Evolutionary conservation across 78 protist genomes (phyloP), one percentile per base, ranked within the genome.

Genomic region (slime mould (Dictyostelium discoideum)): DNA sequence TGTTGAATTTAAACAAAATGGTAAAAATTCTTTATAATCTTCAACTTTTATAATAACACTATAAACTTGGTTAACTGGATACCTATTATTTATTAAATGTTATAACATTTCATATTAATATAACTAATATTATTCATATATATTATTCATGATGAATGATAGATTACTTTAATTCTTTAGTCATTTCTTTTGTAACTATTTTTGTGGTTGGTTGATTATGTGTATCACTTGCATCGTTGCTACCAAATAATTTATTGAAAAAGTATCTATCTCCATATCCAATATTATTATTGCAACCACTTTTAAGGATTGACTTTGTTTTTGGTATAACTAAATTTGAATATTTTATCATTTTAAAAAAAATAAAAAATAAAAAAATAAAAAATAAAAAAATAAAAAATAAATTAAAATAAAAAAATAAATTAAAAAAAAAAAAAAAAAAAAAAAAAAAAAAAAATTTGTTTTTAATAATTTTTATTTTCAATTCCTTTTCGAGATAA

Each of bases 1-100:
- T 2, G 10, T 80, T 37, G 94, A 90, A 26, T 60, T 65, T 32
- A 82, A 48, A 72, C 94, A 90, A 72, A 82, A 90, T 65, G 94
- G 94, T 37, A 90, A 48, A 50, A 90, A 90, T 2, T 90, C 94
- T 72, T 72, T 18, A 82, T 90, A 90, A 0, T 24, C 24, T 40
- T 82, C 63, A 48, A 90, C 94, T n/a, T 78, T 90, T 72, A 14
- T 11, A 32, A 90, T 87, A 5, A 90, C 87, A 50, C 74, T 9
- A 72, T 37, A 90, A 6, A 90, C 94, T 78, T 90, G 87, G 2
- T 80, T 22, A 5, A 86, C 83, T 90, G 94, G 73, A 72, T 37
- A 85, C 24, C 78, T 84, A 24, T 67, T 67, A 9, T 3, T 11
- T 24, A 67, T 67, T 16, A n/a, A 67, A 9, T 11, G n/a, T n/a